Base-by-base conservation (phyloP, 805 yeast genomes). In the Ascoidea rubescens region DNA sequence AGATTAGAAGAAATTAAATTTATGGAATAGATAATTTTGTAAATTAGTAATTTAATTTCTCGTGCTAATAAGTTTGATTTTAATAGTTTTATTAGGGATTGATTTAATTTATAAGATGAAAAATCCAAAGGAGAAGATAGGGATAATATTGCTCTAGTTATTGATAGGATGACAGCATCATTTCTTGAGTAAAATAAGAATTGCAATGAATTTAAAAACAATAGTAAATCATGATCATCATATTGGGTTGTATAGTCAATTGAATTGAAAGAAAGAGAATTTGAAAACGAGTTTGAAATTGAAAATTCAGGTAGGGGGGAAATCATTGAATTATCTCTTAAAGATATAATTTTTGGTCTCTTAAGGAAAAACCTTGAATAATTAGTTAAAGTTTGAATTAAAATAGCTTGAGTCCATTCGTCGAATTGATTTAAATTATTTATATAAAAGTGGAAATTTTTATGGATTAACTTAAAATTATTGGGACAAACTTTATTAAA, bases 401-500 rank as follows among this genome's bases (percentile, higher is more conserved):
- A 64, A 8, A 70, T 61, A 0, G 74, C 64, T 60, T 85, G 89
- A 6, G 87, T 67, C 84, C 89, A 87, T 51, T 82, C 83, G 54
- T 89, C 95, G 52, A 91, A 70, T 1, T 74, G 70, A 0, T 60
- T 57, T 31, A 79, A 56, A 37, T 72, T 64, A 1, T 68, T 60
- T 54, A 87, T 79, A 50, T 75, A 74, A 21, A 80, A 72, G 33
- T 85, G 74, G 62, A 74, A 85, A 58, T 80, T 79, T 2, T 83
- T 78, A 62, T 93, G 98, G 1, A 91, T 64, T 42, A 85, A 64
- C 2, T 78, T 84, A 64, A 84, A 74, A 47, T 75, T 71, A 37
- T 78, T 75, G 0, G 80, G 77, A 51, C 77, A 77, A 21, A 82
- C 67, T 48, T 73, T 71, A 52, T 71, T 70, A 56, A 75, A 77